phyloP scores from a whole-genome alignment of 352 stramenopile species.

The Blastocystis sp. region DNA sequence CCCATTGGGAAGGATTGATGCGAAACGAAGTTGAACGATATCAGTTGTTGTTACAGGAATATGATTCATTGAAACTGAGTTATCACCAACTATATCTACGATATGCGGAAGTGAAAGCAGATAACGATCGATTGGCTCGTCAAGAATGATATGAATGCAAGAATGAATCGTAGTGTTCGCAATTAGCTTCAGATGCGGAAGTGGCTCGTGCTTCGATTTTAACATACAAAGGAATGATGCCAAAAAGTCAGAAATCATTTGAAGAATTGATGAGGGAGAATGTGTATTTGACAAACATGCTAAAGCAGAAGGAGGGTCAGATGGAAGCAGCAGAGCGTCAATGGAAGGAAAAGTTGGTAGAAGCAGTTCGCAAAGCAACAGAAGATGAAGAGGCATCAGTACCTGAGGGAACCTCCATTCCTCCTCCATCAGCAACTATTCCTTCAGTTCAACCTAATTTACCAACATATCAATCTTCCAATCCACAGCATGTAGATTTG shows the following conservation, averaged over 20 bases:
- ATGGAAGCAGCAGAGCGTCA: conserved; percentile 7
- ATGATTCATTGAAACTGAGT: not conserved
- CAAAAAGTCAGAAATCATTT: not conserved
- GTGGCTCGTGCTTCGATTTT: conserved; percentile 31
- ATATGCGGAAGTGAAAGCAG: conserved; percentile 24
- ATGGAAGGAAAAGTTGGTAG: conserved; percentile 28
- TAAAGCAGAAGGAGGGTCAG: conserved; percentile 58
- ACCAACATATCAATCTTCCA: not conserved
- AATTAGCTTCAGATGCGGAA: conserved; percentile 39
- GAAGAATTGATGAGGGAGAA: conserved; percentile 55
- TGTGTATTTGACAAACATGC: conserved; percentile 18
- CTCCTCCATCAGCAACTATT: no score
- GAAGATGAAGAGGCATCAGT: not conserved
- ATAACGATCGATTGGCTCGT: conserved; percentile 34
- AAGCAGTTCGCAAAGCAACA: not conserved
- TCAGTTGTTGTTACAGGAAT: not conserved
- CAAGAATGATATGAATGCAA: not conserved
- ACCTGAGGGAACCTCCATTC: not conserved
- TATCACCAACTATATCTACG: conserved; percentile 15
- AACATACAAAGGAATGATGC: conserved; percentile 20
- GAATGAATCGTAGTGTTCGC: not conserved
- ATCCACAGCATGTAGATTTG: not conserved
- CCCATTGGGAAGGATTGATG: conserved; percentile 10
- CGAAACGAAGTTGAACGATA: conserved; percentile 15
- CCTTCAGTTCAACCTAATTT: no score